Conservation (phyloP, 805 yeast genomes). For the Tetrapisispora taiwanensis region DNA sequence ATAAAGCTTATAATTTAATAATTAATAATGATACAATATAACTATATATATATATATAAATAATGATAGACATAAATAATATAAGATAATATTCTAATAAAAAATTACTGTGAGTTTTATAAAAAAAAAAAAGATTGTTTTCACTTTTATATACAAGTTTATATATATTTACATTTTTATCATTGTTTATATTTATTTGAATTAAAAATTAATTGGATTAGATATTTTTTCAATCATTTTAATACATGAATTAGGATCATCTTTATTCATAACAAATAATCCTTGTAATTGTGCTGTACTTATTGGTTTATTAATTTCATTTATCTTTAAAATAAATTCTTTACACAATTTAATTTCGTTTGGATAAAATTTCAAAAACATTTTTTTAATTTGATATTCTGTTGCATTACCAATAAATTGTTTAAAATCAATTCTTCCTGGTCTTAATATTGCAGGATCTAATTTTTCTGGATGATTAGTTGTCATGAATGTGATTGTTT, state of each 20-base stretch:
- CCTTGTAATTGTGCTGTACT: slow-evolving; percentile 96
- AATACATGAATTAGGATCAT: slow-evolving; percentile 68
- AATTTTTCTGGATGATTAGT: slow-evolving; percentile 92
- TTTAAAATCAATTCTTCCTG: slow-evolving; percentile 88
- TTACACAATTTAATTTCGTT: slow-evolving; percentile 44
- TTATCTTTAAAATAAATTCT: slow-evolving; percentile 34
- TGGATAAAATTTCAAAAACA: slow-evolving; percentile 85
- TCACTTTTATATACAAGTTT: too few relatives aligned
- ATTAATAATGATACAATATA: neutral
- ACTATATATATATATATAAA: too few relatives aligned
- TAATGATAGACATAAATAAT: too few relatives aligned
- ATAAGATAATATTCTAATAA: too few relatives aligned
- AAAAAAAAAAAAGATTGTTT: too few relatives aligned
- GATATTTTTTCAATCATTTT: slow-evolving; percentile 40
- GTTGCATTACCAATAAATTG: slow-evolving; percentile 82
- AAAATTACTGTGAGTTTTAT: too few relatives aligned
- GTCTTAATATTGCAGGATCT: slow-evolving; percentile 88
- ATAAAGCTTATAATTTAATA: slow-evolving; percentile 1
- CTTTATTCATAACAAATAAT: slow-evolving; percentile 82
- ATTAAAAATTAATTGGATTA: slow-evolving; percentile 17
- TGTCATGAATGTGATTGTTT: slow-evolving; percentile 93
- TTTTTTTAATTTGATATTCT: slow-evolving; percentile 60
- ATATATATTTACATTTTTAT: too few relatives aligned
- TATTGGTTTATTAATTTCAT: slow-evolving; percentile 43
- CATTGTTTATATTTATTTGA: too few relatives aligned